Evolutionary conservation across 148 eudicot species (phyloP).

Genomic region (Chenopodium berlandieri): DNA sequence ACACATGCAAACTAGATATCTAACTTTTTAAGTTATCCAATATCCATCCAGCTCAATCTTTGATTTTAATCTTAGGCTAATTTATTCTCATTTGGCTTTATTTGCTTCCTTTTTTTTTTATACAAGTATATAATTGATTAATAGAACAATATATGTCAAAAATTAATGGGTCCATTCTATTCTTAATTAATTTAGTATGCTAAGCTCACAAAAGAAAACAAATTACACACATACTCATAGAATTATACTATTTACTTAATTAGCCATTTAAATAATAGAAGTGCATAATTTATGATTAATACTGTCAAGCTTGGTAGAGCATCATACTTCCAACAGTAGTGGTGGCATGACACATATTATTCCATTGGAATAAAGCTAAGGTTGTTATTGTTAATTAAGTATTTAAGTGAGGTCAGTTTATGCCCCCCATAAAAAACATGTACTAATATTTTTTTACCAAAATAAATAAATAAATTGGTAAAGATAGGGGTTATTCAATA

Average conservation of each 20-base stretch:
- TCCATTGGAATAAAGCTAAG: slow-evolving; percentile 11
- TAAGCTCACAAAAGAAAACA: not conserved
- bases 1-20: slow-evolving; percentile 19
- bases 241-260: slow-evolving; percentile 4
- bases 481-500: too few relatives aligned
- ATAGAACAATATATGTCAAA: not conserved
- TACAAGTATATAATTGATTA: too few relatives aligned
- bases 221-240: not conserved
- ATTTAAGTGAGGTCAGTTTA: not conserved
- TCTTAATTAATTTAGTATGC: slow-evolving; percentile 4
- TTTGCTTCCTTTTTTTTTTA: not conserved
- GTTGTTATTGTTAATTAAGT: not conserved
- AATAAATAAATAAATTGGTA: too few relatives aligned
- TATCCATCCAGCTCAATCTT: slow-evolving; percentile 24
- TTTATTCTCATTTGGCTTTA: not conserved
- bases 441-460: not conserved
- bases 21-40: slow-evolving; percentile 8
- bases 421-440: not conserved
- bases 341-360: slow-evolving; percentile 21
- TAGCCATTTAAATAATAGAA: not conserved
- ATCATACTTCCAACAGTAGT: slow-evolving; percentile 21
- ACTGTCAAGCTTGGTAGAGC: slow-evolving; percentile 2
- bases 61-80: not conserved
- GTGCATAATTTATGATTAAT: not conserved
- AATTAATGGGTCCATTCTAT: not conserved